These are phyloP conservation scores for Xerocomus alliaceus DNA, from an alignment of 1,284 basidiomycete species.

Conservation along the genomic window DNA sequence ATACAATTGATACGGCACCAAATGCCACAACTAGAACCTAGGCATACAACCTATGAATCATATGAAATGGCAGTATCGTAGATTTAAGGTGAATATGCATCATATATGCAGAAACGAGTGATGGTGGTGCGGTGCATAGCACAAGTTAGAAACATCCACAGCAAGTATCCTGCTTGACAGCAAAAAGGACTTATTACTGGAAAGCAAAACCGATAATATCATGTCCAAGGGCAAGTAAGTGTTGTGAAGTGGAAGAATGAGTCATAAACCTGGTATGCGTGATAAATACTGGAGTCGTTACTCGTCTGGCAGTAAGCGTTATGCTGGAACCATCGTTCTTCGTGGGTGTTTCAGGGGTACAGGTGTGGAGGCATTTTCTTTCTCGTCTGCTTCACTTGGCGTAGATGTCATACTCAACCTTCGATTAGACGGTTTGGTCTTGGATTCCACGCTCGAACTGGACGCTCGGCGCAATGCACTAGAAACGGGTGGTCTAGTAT, in stretches of 20 bases:
- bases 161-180: slow-evolving; percentile 14
- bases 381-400: slow-evolving; percentile 35
- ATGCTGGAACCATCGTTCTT: slow-evolving; percentile 29
- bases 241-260: slow-evolving; percentile 4
- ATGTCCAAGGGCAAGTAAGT: slow-evolving; percentile 23
- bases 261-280: slow-evolving; percentile 1
- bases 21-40: slow-evolving; percentile 18
- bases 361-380: slow-evolving; percentile 29
- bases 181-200: slow-evolving; percentile 9
- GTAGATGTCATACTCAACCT: slow-evolving; percentile 28
- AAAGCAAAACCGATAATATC: slow-evolving; percentile 11
- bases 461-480: slow-evolving; percentile 29
- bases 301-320: slow-evolving; percentile 2
- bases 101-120: slow-evolving; percentile 13
- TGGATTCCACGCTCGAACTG: slow-evolving; percentile 27
- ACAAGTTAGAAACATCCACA: slow-evolving; percentile 6
- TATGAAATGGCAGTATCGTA: slow-evolving; percentile 23
- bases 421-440: slow-evolving; percentile 21
- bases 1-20: slow-evolving; percentile 22
- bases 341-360: slow-evolving; percentile 21
- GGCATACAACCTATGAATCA: slow-evolving; percentile 29
- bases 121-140: slow-evolving; percentile 8
- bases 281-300: slow-evolving; percentile 15
- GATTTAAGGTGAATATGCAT: slow-evolving; percentile 20
- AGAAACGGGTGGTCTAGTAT: slow-evolving; percentile 17